Evolutionary conservation across 2,329 filamentous ascomycete genomes (phyloP).

Genomic region (Geoglossum cookeanum): DNA sequence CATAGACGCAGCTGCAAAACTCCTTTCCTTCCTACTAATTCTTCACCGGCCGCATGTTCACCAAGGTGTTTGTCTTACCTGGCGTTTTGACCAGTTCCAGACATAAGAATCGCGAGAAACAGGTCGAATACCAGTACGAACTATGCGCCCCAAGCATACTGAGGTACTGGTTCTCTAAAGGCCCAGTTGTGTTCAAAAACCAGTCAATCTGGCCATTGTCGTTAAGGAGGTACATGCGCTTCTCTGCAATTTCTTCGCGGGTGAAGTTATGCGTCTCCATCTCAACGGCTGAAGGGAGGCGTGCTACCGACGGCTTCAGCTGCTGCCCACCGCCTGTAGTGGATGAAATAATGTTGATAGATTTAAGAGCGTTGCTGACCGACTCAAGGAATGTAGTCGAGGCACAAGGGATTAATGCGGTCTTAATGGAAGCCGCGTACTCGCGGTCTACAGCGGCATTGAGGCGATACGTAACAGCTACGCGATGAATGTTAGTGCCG

Average conservation of each 20-base stretch:
- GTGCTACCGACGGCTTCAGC: conserved; percentile 20
- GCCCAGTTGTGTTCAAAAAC: conserved; percentile 64
- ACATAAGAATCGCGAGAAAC: conserved; percentile 82
- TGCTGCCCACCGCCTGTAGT: conserved; percentile 16
- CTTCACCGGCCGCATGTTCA: conserved; percentile 33
- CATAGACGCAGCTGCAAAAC: background rate
- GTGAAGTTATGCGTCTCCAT: conserved; percentile 92
- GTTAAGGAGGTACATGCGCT: conserved; percentile 70
- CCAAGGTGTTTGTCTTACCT: conserved; percentile 40
- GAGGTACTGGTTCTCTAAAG: conserved; percentile 84
- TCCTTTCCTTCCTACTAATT: conserved; percentile 26
- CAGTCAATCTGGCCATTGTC: conserved; percentile 95
- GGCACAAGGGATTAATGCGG: conserved; percentile 59
- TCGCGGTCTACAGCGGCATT: conserved; percentile 74
- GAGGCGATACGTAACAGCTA: conserved; percentile 68
- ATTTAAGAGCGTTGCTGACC: conserved; percentile 41
- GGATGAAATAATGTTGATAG: conserved; percentile 16
- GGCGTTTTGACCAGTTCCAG: conserved; percentile 63
- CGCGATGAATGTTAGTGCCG: background rate
- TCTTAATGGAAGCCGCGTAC: conserved; percentile 59
- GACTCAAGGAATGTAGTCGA: conserved; percentile 45
- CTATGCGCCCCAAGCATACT: conserved; percentile 95
- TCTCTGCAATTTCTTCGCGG: conserved; percentile 79
- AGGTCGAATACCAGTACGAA: conserved; percentile 74
- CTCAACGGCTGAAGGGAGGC: conserved; percentile 47